phyloP scores from a whole-genome alignment of 2,329 filamentous ascomycete genomes.

The Colletotrichum sp. region DNA sequence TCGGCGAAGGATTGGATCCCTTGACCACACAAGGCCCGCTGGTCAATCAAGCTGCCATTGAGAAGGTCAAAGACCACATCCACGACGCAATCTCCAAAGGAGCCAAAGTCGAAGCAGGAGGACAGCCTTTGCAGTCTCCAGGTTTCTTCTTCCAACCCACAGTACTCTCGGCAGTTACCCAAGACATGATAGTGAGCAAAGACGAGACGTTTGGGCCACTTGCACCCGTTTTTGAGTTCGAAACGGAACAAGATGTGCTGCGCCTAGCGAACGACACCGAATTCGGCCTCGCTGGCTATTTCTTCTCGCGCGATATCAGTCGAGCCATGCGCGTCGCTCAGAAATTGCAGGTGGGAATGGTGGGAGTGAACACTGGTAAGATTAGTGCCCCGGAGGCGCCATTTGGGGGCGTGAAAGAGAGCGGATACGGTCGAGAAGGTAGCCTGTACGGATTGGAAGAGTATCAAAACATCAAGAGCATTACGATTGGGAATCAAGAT shows the following conservation, averaged over 20 bases:
- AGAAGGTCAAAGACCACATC: slow-evolving; percentile 67
- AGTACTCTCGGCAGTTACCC: slow-evolving; percentile 69
- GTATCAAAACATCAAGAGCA: slow-evolving; percentile 30
- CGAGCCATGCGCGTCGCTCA: slow-evolving; percentile 48
- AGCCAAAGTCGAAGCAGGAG: slow-evolving; percentile 62
- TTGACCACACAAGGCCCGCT: slow-evolving; percentile 65
- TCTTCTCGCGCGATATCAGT: slow-evolving; percentile 60
- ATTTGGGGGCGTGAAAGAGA: slow-evolving; percentile 40
- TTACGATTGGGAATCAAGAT: neutral
- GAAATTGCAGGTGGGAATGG: slow-evolving; percentile 51
- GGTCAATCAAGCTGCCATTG: slow-evolving; percentile 68
- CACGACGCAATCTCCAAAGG: slow-evolving; percentile 66
- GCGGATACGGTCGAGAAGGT: slow-evolving; percentile 37
- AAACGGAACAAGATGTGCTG: slow-evolving; percentile 73
- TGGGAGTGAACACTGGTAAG: slow-evolving; percentile 38
- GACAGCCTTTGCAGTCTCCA: slow-evolving; percentile 60
- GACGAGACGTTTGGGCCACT: slow-evolving; percentile 79
- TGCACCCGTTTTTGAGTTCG: slow-evolving; percentile 71
- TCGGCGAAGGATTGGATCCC: slow-evolving; percentile 60
- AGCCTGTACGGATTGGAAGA: slow-evolving; percentile 35
- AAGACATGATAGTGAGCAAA: slow-evolving; percentile 68
- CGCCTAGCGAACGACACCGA: slow-evolving; percentile 68
- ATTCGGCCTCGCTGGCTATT: slow-evolving; percentile 75
- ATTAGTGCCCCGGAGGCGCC: slow-evolving; percentile 37
- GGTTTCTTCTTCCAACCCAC: slow-evolving; percentile 74